Evolutionary conservation across 768 basidiomycete species (phyloP).

Genomic region (Rhodotorula diobovata): DNA sequence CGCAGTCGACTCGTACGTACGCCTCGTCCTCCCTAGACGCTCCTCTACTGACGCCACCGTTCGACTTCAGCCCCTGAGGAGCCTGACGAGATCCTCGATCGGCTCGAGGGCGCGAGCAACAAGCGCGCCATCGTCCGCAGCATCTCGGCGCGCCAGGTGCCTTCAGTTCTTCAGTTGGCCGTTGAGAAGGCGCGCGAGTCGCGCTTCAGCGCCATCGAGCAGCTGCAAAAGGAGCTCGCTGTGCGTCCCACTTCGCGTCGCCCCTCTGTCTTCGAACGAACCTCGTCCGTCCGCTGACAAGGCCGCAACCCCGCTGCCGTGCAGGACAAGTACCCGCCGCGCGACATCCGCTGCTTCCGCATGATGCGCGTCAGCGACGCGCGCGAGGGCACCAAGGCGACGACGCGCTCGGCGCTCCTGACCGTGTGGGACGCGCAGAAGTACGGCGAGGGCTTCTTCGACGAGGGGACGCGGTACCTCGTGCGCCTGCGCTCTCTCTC

Average conservation of each 20-base stretch:
- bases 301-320: too few species aligned
- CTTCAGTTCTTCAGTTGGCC: slow-evolving; percentile 50
- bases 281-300: not conserved
- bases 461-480: slow-evolving; percentile 63
- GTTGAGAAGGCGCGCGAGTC: slow-evolving; percentile 54
- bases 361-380: slow-evolving; percentile 66
- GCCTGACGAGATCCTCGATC: slow-evolving; percentile 37
- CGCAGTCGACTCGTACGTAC: not conserved
- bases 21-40: not conserved
- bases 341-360: slow-evolving; percentile 70
- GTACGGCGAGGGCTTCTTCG: slow-evolving; percentile 55
- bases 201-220: slow-evolving; percentile 55
- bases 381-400: slow-evolving; percentile 54
- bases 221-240: slow-evolving; percentile 67
- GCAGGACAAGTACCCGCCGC: slow-evolving; percentile 63
- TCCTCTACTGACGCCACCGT: not conserved
- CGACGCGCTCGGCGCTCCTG: slow-evolving; percentile 64
- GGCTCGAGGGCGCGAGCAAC: slow-evolving; percentile 12
- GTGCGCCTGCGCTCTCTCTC: slow-evolving; percentile 50
- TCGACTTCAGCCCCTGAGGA: slow-evolving; percentile 12
- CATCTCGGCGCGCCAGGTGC: not conserved
- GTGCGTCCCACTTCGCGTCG: slow-evolving; percentile 50
- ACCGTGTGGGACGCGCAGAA: slow-evolving; percentile 77
- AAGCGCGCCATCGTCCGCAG: slow-evolving; percentile 15
- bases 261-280: not conserved